Evolutionary conservation across 176 grass and related monocot species (phyloP).

Genomic region (Oryza meridionalis): DNA sequence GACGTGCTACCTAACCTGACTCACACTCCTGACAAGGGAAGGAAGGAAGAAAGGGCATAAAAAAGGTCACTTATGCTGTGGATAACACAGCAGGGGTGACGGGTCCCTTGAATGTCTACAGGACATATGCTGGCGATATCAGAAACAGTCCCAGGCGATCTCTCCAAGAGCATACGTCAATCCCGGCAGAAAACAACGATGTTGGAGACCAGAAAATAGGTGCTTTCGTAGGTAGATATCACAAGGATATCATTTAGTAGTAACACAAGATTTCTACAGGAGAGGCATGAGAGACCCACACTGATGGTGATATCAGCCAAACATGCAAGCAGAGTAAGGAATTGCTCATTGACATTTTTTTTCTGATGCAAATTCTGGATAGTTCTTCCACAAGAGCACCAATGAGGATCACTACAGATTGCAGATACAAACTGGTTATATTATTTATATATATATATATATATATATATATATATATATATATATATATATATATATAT

Average conservation of each 20-base stretch:
- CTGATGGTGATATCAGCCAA: slow-evolving; percentile 14
- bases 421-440: background rate
- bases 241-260: slow-evolving; percentile 5
- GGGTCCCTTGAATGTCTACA: slow-evolving; percentile 7
- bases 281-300: background rate
- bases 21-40: background rate
- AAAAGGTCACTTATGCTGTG: background rate
- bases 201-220: background rate
- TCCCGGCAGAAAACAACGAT: slow-evolving; percentile 1
- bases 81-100: slow-evolving; percentile 33
- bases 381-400: background rate
- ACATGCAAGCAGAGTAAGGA: slow-evolving; percentile 8
- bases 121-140: background rate
- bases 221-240: background rate
- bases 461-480: too few species aligned
- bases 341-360: background rate
- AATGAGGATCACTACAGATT: background rate
- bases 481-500: too few species aligned
- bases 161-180: background rate
- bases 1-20: slow-evolving; percentile 41
- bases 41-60: background rate
- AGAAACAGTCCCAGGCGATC: background rate
- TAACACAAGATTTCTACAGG: background rate
- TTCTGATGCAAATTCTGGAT: slow-evolving; percentile 9
- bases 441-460: background rate